A percentile compares a stretch with the other conserved stretches of the same genome.
Conservation (phyloP, 257 asterid species). For the Forsythia suspensa region DNA sequence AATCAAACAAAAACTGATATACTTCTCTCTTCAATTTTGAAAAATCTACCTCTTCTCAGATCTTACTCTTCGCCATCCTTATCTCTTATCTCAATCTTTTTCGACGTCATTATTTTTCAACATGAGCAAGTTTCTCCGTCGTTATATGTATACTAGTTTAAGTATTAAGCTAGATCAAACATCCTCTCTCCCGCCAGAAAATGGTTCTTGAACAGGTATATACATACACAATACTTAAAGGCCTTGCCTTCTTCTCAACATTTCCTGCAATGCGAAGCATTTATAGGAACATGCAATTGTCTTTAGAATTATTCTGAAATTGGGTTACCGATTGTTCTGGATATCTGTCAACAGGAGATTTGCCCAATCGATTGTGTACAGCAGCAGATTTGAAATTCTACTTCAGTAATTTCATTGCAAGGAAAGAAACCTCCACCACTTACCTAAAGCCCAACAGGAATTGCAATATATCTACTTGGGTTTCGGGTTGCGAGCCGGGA, state of each 20-base stretch:
- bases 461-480: slow-evolving; percentile 74
- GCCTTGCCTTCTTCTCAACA: background rate
- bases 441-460: slow-evolving; percentile 65
- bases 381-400: slow-evolving; percentile 76
- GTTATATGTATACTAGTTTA: too few species aligned
- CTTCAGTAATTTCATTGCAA: slow-evolving; percentile 64
- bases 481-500: slow-evolving; percentile 94
- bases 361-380: slow-evolving; percentile 73
- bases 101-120: too few species aligned
- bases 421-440: slow-evolving; percentile 22
- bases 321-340: background rate
- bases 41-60: too few species aligned
- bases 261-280: background rate
- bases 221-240: too few species aligned
- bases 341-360: slow-evolving; percentile 47
- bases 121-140: too few species aligned
- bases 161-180: background rate
- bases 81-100: too few species aligned
- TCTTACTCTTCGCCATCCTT: too few species aligned
- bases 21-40: too few species aligned
- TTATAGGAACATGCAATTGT: background rate
- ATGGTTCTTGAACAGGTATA: background rate
- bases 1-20: too few species aligned
- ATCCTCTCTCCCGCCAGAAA: background rate
- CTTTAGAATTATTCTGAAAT: background rate